phyloP scores from a whole-genome alignment of 352 stramenopile species.

The Pythium sukuiense region DNA sequence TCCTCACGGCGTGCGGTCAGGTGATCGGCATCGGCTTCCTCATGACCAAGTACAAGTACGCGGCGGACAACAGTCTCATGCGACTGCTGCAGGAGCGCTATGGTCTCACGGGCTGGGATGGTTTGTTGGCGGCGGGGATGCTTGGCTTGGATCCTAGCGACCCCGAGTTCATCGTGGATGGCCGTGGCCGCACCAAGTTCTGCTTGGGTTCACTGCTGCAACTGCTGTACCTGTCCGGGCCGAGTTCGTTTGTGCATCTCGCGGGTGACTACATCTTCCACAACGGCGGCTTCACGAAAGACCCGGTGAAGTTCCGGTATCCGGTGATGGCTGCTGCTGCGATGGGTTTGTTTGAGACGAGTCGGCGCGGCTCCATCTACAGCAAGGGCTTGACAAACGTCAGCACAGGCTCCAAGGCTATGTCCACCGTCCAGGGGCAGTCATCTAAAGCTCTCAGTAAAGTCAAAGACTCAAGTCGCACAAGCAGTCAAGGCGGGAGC shows the following conservation, averaged over 20 bases:
- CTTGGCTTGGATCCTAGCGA: conserved; percentile 53
- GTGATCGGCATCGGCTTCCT: conserved; percentile 35
- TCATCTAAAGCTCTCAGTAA: background rate
- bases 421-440: background rate
- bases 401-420: background rate
- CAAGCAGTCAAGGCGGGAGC: background rate
- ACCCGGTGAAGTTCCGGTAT: conserved; percentile 37
- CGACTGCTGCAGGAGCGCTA: conserved; percentile 51
- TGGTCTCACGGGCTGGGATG: conserved; percentile 51
- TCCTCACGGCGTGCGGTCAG: conserved; percentile 33
- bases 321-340: conserved; percentile 29
- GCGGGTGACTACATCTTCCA: conserved; percentile 55
- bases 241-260: conserved; percentile 43
- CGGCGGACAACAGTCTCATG: conserved; percentile 48
- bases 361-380: background rate
- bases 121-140: conserved; percentile 31
- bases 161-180: conserved; percentile 23
- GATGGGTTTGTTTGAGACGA: conserved; percentile 35
- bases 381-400: conserved; percentile 6
- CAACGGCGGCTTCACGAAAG: conserved; percentile 35
- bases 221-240: conserved; percentile 48
- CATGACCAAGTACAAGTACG: conserved; percentile 37
- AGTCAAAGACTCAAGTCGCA: background rate
- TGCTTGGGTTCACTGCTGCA: conserved; percentile 45
- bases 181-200: conserved; percentile 33